Evolutionary conservation across 805 yeast genomes (phyloP), one percentile per base, ranked within the genome.

Genomic region (Nadsonia fulvescens): DNA sequence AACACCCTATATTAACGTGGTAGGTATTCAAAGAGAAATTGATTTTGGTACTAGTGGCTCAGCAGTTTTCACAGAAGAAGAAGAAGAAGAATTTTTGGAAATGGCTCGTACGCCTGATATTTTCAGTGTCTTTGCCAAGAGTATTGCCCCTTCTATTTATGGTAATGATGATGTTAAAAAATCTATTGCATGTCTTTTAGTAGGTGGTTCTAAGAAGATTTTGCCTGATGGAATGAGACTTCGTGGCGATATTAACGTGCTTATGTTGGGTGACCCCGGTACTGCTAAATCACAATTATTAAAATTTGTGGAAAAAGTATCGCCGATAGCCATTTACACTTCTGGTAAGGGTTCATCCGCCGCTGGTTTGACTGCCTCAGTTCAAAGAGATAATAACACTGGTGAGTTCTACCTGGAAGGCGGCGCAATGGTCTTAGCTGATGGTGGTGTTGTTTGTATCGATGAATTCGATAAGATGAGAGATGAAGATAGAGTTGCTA

Each of bases 391-490:
- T 48, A 27, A 34, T 4, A 58, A 61, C 13, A 77, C 94, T 0
- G 59, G 93, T 36, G 98, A 89, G 40, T 89, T 86, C 49, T 86
- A 78, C 48, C 58, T 89, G 28, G 99, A 89, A 63, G 98, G 99
- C 33, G 99, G 99, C 53, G 99, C 99, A 6, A 83, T 89, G 95
- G 98, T 89, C n/a, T 58, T 89, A 26, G 98, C 99, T 0, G 98
- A 89, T 54, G 96, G 96, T 20, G 99, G 99, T 37, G 95, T 89
- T 26, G 95, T 86, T 24, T 89, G 96, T 63, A 89, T 89, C 44
- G 99, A 89, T 58, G 99, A 89, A 62, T 89, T 89, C 46, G 99
- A 89, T 51, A 89, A 89, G 59, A 89, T 89, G 99, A 65, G 96
- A 48, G 99, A 89, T 44, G 96, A 89, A 48, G 98, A 89, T 52